phyloP scores from a whole-genome alignment of 345 rosid genomes.

The Atalantia buxifolia region DNA sequence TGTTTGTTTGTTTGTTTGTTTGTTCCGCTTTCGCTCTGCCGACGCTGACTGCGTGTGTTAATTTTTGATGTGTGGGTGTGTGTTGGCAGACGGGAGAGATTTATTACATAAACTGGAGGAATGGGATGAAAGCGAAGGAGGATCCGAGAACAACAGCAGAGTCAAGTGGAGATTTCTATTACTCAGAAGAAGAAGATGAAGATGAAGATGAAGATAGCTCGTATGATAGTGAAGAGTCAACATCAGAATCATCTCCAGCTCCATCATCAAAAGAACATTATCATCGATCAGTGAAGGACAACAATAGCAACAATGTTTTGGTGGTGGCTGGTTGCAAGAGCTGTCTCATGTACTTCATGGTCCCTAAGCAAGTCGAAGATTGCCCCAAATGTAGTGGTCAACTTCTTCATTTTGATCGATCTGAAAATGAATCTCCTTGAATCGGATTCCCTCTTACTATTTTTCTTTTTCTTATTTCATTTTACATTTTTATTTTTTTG shows the following conservation, averaged over 20 bases:
- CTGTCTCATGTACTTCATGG: conserved; percentile 93
- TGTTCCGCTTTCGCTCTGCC: not conserved
- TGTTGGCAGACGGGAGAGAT: conserved; percentile 73
- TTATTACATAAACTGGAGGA: conserved; percentile 79
- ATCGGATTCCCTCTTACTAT: conserved; percentile 5
- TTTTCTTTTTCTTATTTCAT: not conserved
- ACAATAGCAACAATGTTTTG: conserved; percentile 44
- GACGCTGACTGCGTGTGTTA: not conserved
- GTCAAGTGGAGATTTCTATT: conserved; percentile 36
- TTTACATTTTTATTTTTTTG: not conserved
- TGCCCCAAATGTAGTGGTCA: conserved; percentile 86
- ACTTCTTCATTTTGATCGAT: conserved; percentile 77
- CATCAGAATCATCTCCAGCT: conserved; percentile 56
- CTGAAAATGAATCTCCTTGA: conserved; percentile 44
- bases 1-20: not conserved
- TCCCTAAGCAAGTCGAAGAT: conserved; percentile 68
- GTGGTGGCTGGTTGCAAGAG: conserved; percentile 96
- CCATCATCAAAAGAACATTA: conserved; percentile 32
- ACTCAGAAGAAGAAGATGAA: conserved; percentile 38
- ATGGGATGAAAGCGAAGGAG: conserved; percentile 60
- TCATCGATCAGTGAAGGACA: conserved; percentile 23
- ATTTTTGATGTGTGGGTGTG: not conserved
- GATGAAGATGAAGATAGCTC: conserved; percentile 58
- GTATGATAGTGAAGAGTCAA: conserved; percentile 68
- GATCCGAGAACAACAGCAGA: conserved; percentile 54